Conservation (phyloP, 805 yeast species). For the Wickerhamiella azymoides region DNA sequence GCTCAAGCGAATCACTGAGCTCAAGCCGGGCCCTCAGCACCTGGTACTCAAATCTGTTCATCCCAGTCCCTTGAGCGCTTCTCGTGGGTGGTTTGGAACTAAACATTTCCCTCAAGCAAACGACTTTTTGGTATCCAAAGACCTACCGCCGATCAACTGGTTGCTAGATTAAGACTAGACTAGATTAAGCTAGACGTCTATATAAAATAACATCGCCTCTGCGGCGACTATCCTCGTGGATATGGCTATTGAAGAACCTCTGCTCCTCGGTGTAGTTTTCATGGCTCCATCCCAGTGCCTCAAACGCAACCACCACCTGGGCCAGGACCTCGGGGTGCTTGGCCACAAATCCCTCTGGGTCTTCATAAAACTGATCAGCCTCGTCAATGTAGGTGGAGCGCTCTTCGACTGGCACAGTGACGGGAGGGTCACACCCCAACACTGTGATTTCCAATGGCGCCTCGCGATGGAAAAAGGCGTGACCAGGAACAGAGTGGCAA, state of each 20-base stretch:
- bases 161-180: constrained; percentile 22
- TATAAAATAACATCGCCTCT: constrained; percentile 66
- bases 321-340: constrained; percentile 29
- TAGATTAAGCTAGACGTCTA: constrained; percentile 3
- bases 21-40: constrained; percentile 24
- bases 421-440: constrained; percentile 86
- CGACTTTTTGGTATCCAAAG: constrained; percentile 48
- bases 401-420: constrained; percentile 22
- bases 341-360: constrained; percentile 47
- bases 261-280: constrained; percentile 25
- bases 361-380: constrained; percentile 66
- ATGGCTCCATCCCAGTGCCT: constrained; percentile 39
- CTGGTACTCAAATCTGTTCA: constrained; percentile 63
- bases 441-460: constrained; percentile 43
- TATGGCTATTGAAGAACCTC: constrained; percentile 60
- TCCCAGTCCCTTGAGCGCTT: constrained; percentile 90
- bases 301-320: constrained; percentile 48
- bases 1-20: constrained; percentile 39
- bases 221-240: constrained; percentile 79
- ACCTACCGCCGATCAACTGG: constrained; percentile 55
- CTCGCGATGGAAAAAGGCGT: constrained; percentile 56
- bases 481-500: constrained; percentile 96
- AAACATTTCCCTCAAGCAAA: constrained; percentile 64
- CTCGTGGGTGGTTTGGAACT: constrained; percentile 70
- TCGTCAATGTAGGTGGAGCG: constrained; percentile 57